Conservation (phyloP, 1,284 basidiomycete species). For the Ustilago hordei region DNA sequence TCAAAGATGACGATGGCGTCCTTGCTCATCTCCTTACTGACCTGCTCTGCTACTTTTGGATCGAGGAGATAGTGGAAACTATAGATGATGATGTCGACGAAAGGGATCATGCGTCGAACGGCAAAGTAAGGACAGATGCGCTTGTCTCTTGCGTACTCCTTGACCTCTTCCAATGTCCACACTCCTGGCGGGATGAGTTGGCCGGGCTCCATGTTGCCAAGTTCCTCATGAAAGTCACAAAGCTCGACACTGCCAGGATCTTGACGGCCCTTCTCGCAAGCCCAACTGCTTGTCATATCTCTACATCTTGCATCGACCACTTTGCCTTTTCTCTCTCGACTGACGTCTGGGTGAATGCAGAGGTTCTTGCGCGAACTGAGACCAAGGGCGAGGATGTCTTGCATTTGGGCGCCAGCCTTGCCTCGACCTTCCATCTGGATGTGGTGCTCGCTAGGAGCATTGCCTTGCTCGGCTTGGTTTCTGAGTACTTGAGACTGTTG, state of each 20-base stretch:
- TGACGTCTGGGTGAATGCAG: conserved; percentile 94
- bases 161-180: conserved; percentile 93
- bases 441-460: conserved; percentile 34
- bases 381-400: conserved; percentile 86
- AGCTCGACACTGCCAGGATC: conserved; percentile 92
- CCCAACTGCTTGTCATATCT: conserved; percentile 89
- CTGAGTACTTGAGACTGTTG: conserved; percentile 79
- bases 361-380: conserved; percentile 96
- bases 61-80: conserved; percentile 99
- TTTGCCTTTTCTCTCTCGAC: conserved; percentile 97
- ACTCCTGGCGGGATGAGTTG: conserved; percentile 87
- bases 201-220: conserved; percentile 84
- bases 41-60: conserved; percentile 98
- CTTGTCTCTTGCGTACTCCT: conserved; percentile 87
- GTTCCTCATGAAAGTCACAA: conserved; percentile 93
- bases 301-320: conserved; percentile 96
- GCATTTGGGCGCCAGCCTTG: conserved; percentile 53
- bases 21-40: conserved; percentile 96
- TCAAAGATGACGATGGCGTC: conserved; percentile 99
- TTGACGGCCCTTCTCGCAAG: conserved; percentile 84
- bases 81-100: conserved; percentile 96
- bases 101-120: conserved; percentile 96
- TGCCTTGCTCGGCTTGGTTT: conserved; percentile 33
- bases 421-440: conserved; percentile 46
- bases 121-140: conserved; percentile 95